Evolutionary conservation across 352 stramenopile genomes (phyloP), one percentile per base, ranked within the genome.

Genomic region (Pythium dissimile): DNA sequence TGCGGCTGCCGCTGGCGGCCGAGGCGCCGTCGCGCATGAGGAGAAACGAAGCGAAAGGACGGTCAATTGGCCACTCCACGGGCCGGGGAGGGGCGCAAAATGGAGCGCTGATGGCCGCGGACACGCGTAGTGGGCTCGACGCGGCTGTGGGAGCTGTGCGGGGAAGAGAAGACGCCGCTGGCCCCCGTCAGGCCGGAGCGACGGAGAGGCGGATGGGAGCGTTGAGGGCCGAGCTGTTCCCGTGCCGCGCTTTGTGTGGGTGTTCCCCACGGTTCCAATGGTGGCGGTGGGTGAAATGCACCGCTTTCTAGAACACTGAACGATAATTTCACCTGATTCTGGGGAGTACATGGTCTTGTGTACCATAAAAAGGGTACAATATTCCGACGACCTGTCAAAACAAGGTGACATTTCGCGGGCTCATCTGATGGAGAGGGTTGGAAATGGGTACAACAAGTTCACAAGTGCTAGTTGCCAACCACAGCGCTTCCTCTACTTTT

Each of bases 181-280:
- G n/a, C n/a, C n/a, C n/a, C n/a, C n/a, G n/a, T n/a, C n/a, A n/a
- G n/a, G n/a, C n/a, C n/a, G n/a, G n/a, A n/a, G n/a, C n/a, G n/a
- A 56, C 35, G 24, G 28, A 11, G 41, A 47, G 23, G 31, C 20
- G 45, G 32, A 16, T 34, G 26, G 31, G 18, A 32, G 31, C 31
- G 37, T 31, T 5, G 16, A 30, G 30, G 8, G 49, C 30, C 39
- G 34, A 20, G 32, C 21, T 28, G 28, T 41, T 52, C n/a, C 20
- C 13, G 28, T 42, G 26, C 38, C n/a, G 37, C 18, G n/a, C 26
- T n/a, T 32, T 21, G 2, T 32, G 28, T 53, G 44, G 42, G 37
- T 38, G n/a, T 59, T 59, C 54, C 54, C 54, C 35, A 50, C 45
- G 44, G 54, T 62, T 62, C 54, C 44, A 54, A 49, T 55, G 54